Percentiles rank a stretch among this genome's conserved stretches.
Evolutionary conservation across 1,284 basidiomycete species (phyloP).

Genomic region (Trametes hirsuta): DNA sequence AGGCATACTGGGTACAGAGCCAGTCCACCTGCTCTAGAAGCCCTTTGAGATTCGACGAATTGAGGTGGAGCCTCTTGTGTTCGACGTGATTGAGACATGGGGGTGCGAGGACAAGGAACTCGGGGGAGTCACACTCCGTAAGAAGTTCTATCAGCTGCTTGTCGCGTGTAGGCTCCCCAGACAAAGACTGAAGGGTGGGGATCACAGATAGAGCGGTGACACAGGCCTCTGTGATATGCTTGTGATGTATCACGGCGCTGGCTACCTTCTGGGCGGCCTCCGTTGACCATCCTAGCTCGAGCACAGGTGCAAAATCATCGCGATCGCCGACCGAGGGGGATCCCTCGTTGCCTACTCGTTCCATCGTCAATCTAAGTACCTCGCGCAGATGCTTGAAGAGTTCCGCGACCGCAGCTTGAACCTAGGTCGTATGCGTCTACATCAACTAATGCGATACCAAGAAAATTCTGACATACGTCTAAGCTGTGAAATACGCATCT

Average conservation of each 20-base stretch:
- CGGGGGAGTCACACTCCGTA: conserved; percentile 50
- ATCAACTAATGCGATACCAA: neutral
- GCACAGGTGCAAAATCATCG: conserved; percentile 70
- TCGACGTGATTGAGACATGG: conserved; percentile 60
- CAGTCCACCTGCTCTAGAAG: conserved; percentile 59
- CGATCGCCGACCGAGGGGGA: conserved; percentile 41
- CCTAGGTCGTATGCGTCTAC: conserved; percentile 38
- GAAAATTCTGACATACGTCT: conserved; percentile 51
- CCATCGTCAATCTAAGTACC: conserved; percentile 38
- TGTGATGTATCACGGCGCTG: conserved; percentile 23
- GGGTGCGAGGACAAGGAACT: conserved; percentile 61
- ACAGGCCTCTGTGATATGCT: conserved; percentile 49
- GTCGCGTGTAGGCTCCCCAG: conserved; percentile 64
- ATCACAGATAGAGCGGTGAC: conserved; percentile 57
- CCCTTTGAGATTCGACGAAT: conserved; percentile 48
- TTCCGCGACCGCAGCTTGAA: conserved; percentile 54
- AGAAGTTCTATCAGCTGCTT: conserved; percentile 65
- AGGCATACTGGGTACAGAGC: conserved; percentile 61
- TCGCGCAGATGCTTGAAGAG: conserved; percentile 44
- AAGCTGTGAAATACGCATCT: conserved; percentile 60
- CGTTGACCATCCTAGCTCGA: conserved; percentile 30
- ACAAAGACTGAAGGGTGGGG: conserved; percentile 62
- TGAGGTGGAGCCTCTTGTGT: conserved; percentile 58
- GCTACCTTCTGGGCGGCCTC: conserved; percentile 31
- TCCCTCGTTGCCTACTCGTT: conserved; percentile 4